These are phyloP conservation scores for Aspergillus bombycis DNA, from an alignment of 2,329 filamentous ascomycete species.

Conservation along the genomic window DNA sequence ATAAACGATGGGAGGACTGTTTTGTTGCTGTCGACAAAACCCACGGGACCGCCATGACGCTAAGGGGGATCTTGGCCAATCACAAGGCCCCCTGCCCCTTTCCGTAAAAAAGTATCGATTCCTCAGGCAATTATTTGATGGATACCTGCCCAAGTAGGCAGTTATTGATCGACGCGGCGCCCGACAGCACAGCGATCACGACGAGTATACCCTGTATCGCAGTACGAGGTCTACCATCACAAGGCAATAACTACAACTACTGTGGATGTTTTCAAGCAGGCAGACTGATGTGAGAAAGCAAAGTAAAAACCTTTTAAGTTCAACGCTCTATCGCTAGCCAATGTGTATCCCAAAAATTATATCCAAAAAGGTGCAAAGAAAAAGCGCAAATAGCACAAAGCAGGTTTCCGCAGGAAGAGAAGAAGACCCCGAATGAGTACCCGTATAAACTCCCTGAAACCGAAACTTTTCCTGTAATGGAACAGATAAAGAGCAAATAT, in stretches of 20 bases:
- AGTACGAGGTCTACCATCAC: neutral
- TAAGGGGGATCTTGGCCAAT: slow-evolving; percentile 24
- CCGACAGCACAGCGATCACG: neutral
- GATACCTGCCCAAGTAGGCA: neutral
- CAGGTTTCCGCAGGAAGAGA: neutral
- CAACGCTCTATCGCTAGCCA: slow-evolving; percentile 24
- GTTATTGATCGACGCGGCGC: neutral
- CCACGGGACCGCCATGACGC: slow-evolving; percentile 27
- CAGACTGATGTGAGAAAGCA: neutral
- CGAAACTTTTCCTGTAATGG: slow-evolving; percentile 6
- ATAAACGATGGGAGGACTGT: slow-evolving; percentile 19
- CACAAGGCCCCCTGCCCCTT: slow-evolving; percentile 8
- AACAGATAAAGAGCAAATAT: slow-evolving; percentile 7
- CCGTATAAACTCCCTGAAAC: slow-evolving; percentile 4
- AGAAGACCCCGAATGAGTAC: neutral
- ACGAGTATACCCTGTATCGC: neutral
- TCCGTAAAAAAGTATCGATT: neutral
- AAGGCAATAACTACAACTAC: neutral
- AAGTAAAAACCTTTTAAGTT: neutral
- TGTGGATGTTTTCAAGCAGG: neutral
- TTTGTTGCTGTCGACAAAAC: slow-evolving; percentile 32
- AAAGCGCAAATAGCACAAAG: slow-evolving; percentile 1
- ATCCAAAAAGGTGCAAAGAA: neutral
- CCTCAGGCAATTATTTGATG: slow-evolving; percentile 12
- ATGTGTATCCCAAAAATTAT: slow-evolving; percentile 11